Evolutionary conservation across 179 eudicot genomes (phyloP), one percentile per base, ranked within the genome.

Genomic region (Silene coronaria): DNA sequence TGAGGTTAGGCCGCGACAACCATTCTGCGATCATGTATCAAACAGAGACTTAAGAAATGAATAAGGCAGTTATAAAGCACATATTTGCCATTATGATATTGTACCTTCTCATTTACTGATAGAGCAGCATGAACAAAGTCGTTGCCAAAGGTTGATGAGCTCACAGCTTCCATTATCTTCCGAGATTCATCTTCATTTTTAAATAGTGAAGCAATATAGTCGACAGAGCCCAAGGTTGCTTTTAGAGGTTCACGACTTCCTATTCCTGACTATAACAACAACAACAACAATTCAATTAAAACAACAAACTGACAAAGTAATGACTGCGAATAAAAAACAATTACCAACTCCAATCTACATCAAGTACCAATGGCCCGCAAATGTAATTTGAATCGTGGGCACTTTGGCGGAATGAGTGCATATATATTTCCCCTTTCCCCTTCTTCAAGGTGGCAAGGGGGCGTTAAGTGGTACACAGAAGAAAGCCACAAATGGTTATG

Each of bases 61-160:
- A 36, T 4, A 36, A 34, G 13, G 65, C 36, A 6, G 69, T 22
- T 24, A 16, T 76, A 42, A 62, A 27, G 34, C 57, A 73, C 16
- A 53, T 26, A 17, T 60, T 51, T 4, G 21, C 11, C 12, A 26
- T 45, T 16, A 17, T 24, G 21, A 46, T 51, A 10, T 51, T 53
- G 17, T 17, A 95, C 99, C 97, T 92, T 91, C 61, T 91, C 86
- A 80, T 92, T 88, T 53, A 95, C 82, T 11, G 91, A 87, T 57
- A 95, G 93, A 78, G 99, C 99, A 82, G 99, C 97, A 74, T 88
- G 97, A 78, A 93, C 92, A 78, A 95, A 88, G 77, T 87, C 96
- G 71, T 75, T 89, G 75, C 97, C 96, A 80, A 87, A 83, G 51
- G 88, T 78, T 65, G 99, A 95, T 42, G 87, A 80, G 81, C 73